Evolutionary conservation across 257 asterid genomes (phyloP), one percentile per base, ranked within the genome.

Genomic region (Craterostigma plantagineum): DNA sequence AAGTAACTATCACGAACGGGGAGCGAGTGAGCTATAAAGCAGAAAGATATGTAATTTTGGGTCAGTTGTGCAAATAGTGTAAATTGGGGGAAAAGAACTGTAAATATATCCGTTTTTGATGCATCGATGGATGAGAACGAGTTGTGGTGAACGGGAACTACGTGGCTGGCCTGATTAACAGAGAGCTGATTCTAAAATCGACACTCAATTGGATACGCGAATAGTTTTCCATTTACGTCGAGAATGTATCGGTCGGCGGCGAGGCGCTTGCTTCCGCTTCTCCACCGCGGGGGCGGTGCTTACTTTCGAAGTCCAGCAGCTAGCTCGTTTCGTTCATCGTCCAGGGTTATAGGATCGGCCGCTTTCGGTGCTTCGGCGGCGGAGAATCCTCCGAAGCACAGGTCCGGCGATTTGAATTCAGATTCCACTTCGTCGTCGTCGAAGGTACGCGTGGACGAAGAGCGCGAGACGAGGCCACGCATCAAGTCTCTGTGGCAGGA

Each of bases 401-500:
- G 43, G 9, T 35, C 45, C 37, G 51, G 15, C 36, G 45, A 18
- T 11, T 9, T 4, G 16, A 16, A 30, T 10, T n/a, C 50, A 18
- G 34, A 46, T 12, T 43, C 49, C 17, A 14, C 57, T 1, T 16
- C 53, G 3, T 51, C 56, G 23, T n/a, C 43, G 18, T 33, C 37
- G 47, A 30, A 12, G 45, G 11, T 6, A 6, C 30, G 30, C 6
- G 30, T 2, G 54, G n/a, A 49, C 45, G 7, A 33, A 38, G 8
- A 18, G 73, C 57, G 46, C 53, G 46, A 16, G 60, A 8, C 35
- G 63, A 1, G 43, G 58, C 36, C 75, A 68, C 35, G 30, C 30
- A 2, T 23, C 30, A 75, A 59, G 58, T 59, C 77, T 57, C 72
- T 61, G 27, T 79, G 87, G 76, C 69, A 67, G 54, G 83, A 78